These are phyloP conservation scores for Arthroderma sp. DNA, from an alignment of 2,329 filamentous ascomycete species.

Conservation along the genomic window DNA sequence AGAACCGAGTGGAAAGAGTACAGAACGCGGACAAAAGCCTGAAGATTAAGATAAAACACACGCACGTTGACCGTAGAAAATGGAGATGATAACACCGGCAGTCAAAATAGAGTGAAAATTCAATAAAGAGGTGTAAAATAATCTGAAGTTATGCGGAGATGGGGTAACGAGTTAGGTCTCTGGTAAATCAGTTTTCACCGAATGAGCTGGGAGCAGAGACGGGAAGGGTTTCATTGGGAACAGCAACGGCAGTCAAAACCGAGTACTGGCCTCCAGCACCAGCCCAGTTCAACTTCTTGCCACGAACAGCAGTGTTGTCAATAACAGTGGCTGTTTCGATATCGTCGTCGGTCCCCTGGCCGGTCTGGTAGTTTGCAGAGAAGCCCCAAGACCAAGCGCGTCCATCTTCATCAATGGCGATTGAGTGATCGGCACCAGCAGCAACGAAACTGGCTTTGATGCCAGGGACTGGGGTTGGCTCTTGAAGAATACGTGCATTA, in stretches of 20 bases:
- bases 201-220: too few species aligned
- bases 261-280: constrained; percentile 73
- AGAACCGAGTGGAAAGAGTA: too few species aligned
- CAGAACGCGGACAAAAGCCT: too few species aligned
- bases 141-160: neutral
- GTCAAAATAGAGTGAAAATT: too few species aligned
- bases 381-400: constrained; percentile 71
- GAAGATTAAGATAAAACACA: too few species aligned
- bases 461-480: constrained; percentile 49
- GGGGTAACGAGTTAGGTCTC: neutral
- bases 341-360: constrained; percentile 65
- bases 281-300: constrained; percentile 61
- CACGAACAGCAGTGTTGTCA: constrained; percentile 70
- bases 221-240: too few species aligned
- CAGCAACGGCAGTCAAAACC: constrained; percentile 16
- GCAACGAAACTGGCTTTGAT: constrained; percentile 46
- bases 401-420: constrained; percentile 56
- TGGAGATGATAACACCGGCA: too few species aligned
- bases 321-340: constrained; percentile 64
- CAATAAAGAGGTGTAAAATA: too few species aligned
- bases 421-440: constrained; percentile 58
- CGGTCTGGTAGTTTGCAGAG: constrained; percentile 67
- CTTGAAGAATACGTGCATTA: constrained; percentile 57
- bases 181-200: neutral
- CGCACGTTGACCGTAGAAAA: too few species aligned